phyloP scores from a whole-genome alignment of 441 rosid genomes.

The Erodium trifolium region DNA sequence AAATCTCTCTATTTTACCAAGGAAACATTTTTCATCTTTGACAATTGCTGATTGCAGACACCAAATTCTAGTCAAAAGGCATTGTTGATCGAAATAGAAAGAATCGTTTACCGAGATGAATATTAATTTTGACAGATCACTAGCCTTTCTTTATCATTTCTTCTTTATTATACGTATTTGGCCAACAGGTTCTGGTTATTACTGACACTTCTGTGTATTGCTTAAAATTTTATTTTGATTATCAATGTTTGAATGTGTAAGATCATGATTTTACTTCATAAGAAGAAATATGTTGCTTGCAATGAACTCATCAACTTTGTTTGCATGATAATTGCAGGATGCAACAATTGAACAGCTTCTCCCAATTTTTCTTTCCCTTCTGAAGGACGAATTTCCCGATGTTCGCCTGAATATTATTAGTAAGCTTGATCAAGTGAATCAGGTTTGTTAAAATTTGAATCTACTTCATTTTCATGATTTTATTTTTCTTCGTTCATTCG shows the following conservation, averaged over 20 bases:
- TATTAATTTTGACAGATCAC: slow-evolving; percentile 4
- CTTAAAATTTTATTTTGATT: background rate
- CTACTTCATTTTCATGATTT: background rate
- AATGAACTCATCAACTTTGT: background rate
- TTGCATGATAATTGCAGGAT: slow-evolving; percentile 42
- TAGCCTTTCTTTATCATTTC: background rate
- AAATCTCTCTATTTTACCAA: too few species aligned
- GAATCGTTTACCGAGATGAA: background rate
- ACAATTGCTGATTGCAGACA: too few species aligned
- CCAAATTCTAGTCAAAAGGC: too few species aligned
- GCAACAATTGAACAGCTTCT: slow-evolving; percentile 91
- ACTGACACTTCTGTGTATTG: background rate
- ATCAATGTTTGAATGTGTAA: background rate
- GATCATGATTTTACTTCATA: background rate
- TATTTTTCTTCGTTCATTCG: background rate
- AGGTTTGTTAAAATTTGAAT: slow-evolving; percentile 38
- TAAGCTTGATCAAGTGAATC: slow-evolving; percentile 97
- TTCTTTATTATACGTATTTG: too few species aligned
- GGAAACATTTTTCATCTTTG: too few species aligned
- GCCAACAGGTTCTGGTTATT: too few species aligned
- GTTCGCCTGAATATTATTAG: slow-evolving; percentile 32
- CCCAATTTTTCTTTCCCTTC: slow-evolving; percentile 84
- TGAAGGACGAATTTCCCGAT: slow-evolving; percentile 94
- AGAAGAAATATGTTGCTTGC: background rate
- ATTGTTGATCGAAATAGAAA: too few species aligned